A percentile compares a stretch with the other conserved stretches of the same genome.
phyloP scores from a whole-genome alignment of 202 grass and related monocot species.

The Brachypodium distachyon region DNA sequence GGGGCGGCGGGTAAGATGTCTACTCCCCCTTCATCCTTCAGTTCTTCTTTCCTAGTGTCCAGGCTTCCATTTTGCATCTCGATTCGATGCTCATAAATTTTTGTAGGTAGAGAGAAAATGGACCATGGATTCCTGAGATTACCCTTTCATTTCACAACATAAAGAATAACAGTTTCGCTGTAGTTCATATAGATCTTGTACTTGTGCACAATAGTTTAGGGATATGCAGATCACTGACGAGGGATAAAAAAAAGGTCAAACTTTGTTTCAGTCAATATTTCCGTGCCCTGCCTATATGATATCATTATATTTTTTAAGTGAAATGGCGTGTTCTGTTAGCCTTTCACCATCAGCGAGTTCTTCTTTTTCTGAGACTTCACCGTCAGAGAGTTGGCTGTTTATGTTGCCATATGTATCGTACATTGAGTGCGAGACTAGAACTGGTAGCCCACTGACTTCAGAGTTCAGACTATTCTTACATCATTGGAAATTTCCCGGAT shows the following conservation, averaged over 20 bases:
- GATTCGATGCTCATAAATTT: too few species aligned
- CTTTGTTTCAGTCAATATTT: not conserved
- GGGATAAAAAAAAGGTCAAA: not conserved
- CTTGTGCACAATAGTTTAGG: not conserved
- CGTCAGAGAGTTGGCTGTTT: constrained; percentile 22
- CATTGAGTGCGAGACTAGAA: constrained; percentile 22
- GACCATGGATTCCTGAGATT: not conserved
- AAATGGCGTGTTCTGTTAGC: not conserved
- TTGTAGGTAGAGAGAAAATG: not conserved
- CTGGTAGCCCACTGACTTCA: constrained; percentile 3
- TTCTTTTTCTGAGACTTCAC: not conserved
- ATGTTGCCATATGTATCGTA: constrained; percentile 2
- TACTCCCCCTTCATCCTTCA: not conserved
- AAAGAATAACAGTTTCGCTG: not conserved
- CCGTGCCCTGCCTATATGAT: not conserved
- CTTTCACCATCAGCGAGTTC: constrained; percentile 26
- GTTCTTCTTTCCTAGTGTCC: not conserved
- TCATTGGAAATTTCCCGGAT: constrained; percentile 7
- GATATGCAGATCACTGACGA: not conserved
- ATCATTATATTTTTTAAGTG: not conserved
- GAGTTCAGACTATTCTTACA: constrained; percentile 14
- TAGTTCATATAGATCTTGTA: not conserved
- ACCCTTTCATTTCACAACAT: not conserved
- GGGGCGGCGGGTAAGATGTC: constrained; percentile 2
- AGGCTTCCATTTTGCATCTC: not conserved